Evolutionary conservation across 331 rosid species (phyloP).

Genomic region (Spiraea crenata): DNA sequence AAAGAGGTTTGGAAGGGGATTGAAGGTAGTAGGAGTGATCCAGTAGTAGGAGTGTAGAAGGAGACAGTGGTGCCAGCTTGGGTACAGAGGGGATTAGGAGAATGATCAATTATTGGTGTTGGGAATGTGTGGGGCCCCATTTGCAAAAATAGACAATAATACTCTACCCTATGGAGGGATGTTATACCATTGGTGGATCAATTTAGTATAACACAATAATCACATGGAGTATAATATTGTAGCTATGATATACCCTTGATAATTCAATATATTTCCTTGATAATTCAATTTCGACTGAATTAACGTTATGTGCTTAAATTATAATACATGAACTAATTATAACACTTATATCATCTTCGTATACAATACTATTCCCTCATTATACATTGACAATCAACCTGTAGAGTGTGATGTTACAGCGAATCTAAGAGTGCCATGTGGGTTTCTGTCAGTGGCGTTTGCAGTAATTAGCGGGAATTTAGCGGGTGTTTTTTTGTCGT

Average conservation of each 20-base stretch:
- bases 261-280: no score
- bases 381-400: no score
- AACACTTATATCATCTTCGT: no score
- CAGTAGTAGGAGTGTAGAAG: conserved; percentile 6
- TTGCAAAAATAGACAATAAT: neutral
- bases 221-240: no score
- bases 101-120: conserved; percentile 68
- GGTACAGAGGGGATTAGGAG: conserved; percentile 56
- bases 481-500: neutral
- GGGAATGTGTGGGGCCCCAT: conserved; percentile 24
- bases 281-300: no score
- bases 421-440: neutral
- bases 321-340: no score
- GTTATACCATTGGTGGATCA: no score
- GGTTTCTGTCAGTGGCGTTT: neutral
- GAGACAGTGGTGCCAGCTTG: conserved; percentile 57
- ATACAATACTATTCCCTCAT: no score
- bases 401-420: fast-evolving
- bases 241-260: no score
- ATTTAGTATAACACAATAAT: no score
- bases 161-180: no score
- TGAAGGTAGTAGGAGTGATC: conserved; percentile 14
- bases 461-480: conserved; percentile 6
- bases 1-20: neutral
- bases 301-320: no score